phyloP scores from a whole-genome alignment of 2,329 filamentous ascomycete species.

The Dactylellina leptospora region DNA sequence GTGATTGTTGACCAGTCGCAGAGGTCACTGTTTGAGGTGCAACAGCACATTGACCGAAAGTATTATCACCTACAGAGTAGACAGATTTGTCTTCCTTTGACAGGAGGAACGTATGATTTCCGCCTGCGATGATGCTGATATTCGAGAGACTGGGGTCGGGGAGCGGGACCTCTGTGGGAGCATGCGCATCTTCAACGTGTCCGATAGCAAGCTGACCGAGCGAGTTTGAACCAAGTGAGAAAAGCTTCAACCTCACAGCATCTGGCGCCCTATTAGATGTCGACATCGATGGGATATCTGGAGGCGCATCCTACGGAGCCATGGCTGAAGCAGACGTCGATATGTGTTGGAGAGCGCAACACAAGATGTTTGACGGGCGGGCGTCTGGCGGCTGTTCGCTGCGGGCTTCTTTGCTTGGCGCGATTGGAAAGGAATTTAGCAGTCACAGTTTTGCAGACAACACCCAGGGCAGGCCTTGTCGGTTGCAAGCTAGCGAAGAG shows the following conservation, averaged over 20 bases:
- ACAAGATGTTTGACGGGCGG: conserved; percentile 33
- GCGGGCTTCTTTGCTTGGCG: not conserved
- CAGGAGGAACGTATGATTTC: conserved; percentile 85
- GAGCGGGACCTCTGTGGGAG: conserved; percentile 58
- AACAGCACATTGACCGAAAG: conserved; percentile 62
- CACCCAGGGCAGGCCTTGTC: conserved; percentile 1
- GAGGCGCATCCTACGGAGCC: not conserved
- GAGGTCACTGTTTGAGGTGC: not conserved
- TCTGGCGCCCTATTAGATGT: not conserved
- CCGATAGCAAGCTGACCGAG: conserved; percentile 65
- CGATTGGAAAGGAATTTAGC: conserved; percentile 34
- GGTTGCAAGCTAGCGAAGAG: conserved; percentile 26
- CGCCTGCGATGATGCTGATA: conserved; percentile 69
- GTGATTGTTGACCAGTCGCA: not conserved
- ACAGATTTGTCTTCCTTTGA: conserved; percentile 63
- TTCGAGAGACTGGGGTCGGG: conserved; percentile 55
- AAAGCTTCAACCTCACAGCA: conserved; percentile 57
- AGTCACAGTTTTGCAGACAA: conserved; percentile 52
- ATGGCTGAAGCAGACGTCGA: conserved; percentile 2
- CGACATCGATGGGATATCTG: not conserved
- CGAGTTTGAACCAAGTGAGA: conserved; percentile 66
- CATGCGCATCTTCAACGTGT: conserved; percentile 61
- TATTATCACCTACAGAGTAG: conserved; percentile 72
- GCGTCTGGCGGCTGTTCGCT: conserved; percentile 30
- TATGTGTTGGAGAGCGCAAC: conserved; percentile 22